phyloP scores from a whole-genome alignment of 176 grass and related monocot genomes.

The Raddia guianensis region DNA sequence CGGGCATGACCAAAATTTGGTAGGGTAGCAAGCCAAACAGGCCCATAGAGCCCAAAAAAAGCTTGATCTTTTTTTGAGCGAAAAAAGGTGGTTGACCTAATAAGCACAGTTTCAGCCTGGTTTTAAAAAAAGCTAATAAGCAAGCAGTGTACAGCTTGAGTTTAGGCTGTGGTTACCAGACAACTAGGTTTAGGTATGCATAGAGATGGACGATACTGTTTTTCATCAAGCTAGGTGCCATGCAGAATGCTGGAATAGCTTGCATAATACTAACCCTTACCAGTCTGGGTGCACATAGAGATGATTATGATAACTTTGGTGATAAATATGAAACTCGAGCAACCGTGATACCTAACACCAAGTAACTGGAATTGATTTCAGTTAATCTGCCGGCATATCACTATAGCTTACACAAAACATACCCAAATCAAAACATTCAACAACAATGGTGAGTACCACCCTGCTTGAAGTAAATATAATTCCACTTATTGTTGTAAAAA shows the following conservation, averaged over 20 bases:
- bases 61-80: not conserved
- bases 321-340: slow-evolving; percentile 1
- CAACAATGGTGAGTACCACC: not conserved
- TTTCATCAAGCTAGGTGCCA: slow-evolving; percentile 1
- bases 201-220: not conserved
- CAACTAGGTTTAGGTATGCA: not conserved
- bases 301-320: not conserved
- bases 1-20: too few relatives aligned
- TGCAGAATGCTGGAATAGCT: not conserved
- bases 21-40: too few relatives aligned
- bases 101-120: not conserved
- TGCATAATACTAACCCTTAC: slow-evolving; percentile 14
- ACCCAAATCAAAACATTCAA: not conserved
- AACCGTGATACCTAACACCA: not conserved
- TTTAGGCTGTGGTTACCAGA: slow-evolving; percentile 1
- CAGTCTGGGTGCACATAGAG: not conserved
- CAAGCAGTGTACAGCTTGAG: not conserved
- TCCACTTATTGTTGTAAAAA: not conserved
- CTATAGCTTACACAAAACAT: not conserved
- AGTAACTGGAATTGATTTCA: slow-evolving; percentile 13
- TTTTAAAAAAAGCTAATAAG: not conserved
- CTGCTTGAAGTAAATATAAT: slow-evolving; percentile 5
- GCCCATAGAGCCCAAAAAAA: not conserved
- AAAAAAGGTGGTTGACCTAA: not conserved
- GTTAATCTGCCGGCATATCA: slow-evolving; percentile 11